A percentile compares a stretch with the other conserved stretches of the same genome.
Evolutionary conservation across 2,329 filamentous ascomycete species (phyloP).

Genomic region (Ophiostoma australiae): DNA sequence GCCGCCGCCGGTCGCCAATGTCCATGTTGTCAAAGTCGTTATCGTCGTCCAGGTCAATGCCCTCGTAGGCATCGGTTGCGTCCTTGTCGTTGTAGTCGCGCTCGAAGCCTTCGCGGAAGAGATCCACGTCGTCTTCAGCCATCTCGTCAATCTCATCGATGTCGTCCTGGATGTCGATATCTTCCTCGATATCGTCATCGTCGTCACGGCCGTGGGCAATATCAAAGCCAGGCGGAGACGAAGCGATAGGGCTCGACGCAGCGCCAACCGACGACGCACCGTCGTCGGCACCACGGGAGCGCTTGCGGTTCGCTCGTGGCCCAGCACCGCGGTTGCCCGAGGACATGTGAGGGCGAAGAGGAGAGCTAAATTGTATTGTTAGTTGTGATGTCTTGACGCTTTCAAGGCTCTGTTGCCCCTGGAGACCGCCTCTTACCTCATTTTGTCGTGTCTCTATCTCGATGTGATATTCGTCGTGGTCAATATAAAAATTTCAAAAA

Average conservation of each 20-base stretch:
- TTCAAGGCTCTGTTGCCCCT: constrained; percentile 5
- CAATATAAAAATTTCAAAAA: not conserved
- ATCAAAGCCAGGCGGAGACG: constrained; percentile 58
- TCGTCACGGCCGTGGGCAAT: constrained; percentile 61
- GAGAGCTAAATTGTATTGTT: constrained; percentile 57
- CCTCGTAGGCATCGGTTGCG: constrained; percentile 65
- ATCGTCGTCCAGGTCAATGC: constrained; percentile 70
- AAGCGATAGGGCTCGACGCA: constrained; percentile 60
- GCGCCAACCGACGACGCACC: constrained; percentile 46
- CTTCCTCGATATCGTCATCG: constrained; percentile 66
- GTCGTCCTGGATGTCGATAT: constrained; percentile 66
- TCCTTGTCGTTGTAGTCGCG: constrained; percentile 64
- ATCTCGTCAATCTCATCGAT: constrained; percentile 74
- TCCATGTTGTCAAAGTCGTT: constrained; percentile 68
- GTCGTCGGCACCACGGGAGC: constrained; percentile 50
- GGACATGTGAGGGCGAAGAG: constrained; percentile 71
- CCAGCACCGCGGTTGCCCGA: constrained; percentile 73
- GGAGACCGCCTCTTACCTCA: not conserved
- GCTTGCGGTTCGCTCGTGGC: constrained; percentile 50
- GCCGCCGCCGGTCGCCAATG: constrained; percentile 58
- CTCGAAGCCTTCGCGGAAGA: constrained; percentile 70
- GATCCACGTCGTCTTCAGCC: constrained; percentile 74
- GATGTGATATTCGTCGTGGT: not conserved
- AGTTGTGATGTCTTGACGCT: not conserved
- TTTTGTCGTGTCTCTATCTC: not conserved